Evolutionary conservation across 2,329 filamentous ascomycete species (phyloP), one percentile per base, ranked within the genome.

Genomic region (Plectosphaerella plurivora): DNA sequence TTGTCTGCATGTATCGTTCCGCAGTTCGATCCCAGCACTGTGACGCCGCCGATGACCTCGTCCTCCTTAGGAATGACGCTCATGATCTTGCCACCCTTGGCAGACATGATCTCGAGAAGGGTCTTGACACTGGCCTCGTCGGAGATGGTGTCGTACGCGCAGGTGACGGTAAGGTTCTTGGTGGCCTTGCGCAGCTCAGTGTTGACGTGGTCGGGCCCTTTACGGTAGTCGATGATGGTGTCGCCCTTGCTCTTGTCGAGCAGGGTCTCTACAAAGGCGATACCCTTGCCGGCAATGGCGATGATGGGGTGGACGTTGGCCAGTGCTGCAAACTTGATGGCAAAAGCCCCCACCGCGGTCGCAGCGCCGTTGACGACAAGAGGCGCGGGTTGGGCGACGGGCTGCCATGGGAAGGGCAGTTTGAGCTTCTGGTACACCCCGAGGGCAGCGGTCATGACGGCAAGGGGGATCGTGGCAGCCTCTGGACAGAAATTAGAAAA

Each of bases 301-400:
- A 86, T 81, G 35, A 86, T 71, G 0, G 83, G 82, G 57, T 84
- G 79, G 22, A 85, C 76, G 51, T 81, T 78, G 2, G 72, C 65
- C 3, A 55, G 64, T 0, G 58, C 61, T 4, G 77, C 78, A n/a
- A 86, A 69, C 59, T 86, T 79, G 51, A 86, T 72, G 0, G 75
- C 79, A 55, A 76, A 85, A 3, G 78, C 71, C 6, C 82, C 83
- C 0, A 84, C 79, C 0, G 81, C 74, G 0, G 74, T 73, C 0
- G 75, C 68, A 3, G 67, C 77, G 4, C 79, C 76, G 59, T 83
- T 82, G 49, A 83, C 68, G 5, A 81, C 28, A 10, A 63, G 24
- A 14, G 59, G 57, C 12, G 46, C 49, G 5, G 48, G 37, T 8
- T 35, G 35, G 7, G 39, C 22, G 2, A 69, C 62, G 1, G 72